These are phyloP conservation scores for Marchantia paleacea DNA, from an alignment of 225 moss, liverwort and hornwort genomes.

Conservation along the genomic window DNA sequence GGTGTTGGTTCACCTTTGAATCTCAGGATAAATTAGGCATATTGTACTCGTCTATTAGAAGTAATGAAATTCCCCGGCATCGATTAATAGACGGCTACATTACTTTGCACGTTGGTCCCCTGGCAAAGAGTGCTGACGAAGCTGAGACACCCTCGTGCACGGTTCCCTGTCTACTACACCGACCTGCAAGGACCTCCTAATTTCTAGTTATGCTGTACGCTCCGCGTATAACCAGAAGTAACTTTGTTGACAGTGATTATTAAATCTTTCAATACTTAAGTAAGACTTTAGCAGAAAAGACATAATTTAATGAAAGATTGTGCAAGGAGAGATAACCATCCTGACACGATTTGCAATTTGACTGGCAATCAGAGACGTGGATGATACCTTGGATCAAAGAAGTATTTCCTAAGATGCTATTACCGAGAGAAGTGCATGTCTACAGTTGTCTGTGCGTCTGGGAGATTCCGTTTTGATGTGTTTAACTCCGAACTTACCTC, in stretches of 20 bases:
- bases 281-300: not conserved
- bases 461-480: not conserved
- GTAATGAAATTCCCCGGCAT: not conserved
- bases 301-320: not conserved
- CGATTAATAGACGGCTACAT: not conserved
- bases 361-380: not conserved
- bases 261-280: not conserved
- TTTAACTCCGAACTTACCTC: not conserved
- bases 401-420: not conserved
- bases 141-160: not conserved
- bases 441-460: not conserved
- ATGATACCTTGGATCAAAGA: not conserved
- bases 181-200: not conserved
- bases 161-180: not conserved
- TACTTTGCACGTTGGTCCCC: not conserved
- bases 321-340: not conserved
- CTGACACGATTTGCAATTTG: not conserved
- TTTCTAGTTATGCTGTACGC: not conserved
- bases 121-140: not conserved
- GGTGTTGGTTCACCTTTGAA: not conserved
- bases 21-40: not conserved
- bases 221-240: not conserved
- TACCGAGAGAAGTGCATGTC: not conserved
- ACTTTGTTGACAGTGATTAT: not conserved
- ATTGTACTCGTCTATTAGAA: not conserved